Evolutionary conservation across 495 filamentous ascomycete species (phyloP).

Genomic region (Xylaria palmicola): DNA sequence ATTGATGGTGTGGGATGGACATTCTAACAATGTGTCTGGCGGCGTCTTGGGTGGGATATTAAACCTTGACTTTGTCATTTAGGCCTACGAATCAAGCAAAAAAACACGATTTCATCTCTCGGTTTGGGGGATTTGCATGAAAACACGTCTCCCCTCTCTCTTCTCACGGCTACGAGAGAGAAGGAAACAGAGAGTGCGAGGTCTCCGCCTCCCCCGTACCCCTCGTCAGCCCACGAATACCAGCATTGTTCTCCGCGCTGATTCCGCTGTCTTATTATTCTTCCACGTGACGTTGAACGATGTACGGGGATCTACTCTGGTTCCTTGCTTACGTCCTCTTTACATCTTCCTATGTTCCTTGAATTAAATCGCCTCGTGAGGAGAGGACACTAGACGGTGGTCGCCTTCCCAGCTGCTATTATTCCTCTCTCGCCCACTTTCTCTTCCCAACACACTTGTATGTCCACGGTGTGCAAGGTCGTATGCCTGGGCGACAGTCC

Average conservation of each 20-base stretch:
- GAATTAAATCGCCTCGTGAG: too few relatives aligned
- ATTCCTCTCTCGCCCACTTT: too few relatives aligned
- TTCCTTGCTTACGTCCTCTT: too few relatives aligned
- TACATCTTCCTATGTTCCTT: too few relatives aligned
- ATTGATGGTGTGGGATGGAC: conserved; percentile 22
- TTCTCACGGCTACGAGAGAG: conserved; percentile 28
- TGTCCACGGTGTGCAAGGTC: too few relatives aligned
- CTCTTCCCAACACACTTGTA: too few relatives aligned
- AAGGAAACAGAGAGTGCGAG: too few relatives aligned
- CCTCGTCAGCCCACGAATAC: conserved; percentile 33
- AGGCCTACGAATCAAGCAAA: conserved; percentile 17
- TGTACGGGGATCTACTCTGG: neutral
- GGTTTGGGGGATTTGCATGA: conserved; percentile 27
- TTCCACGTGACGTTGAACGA: neutral
- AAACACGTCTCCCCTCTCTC: conserved; percentile 8
- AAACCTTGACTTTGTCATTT: conserved; percentile 29
- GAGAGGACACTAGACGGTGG: too few relatives aligned
- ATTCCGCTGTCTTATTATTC: neutral
- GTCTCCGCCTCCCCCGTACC: conserved; percentile 26
- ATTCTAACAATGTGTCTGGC: conserved; percentile 24
- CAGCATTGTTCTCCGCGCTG: conserved; percentile 29
- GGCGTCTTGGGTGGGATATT: conserved; percentile 36
- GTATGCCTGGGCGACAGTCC: too few relatives aligned
- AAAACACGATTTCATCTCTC: conserved; percentile 22
- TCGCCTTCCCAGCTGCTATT: too few relatives aligned